A percentile compares a stretch with the other conserved stretches of the same genome.
These are phyloP conservation scores for Cutaneotrichosporon daszewskae DNA, from an alignment of 1,284 basidiomycete genomes.

Conservation along the genomic window DNA sequence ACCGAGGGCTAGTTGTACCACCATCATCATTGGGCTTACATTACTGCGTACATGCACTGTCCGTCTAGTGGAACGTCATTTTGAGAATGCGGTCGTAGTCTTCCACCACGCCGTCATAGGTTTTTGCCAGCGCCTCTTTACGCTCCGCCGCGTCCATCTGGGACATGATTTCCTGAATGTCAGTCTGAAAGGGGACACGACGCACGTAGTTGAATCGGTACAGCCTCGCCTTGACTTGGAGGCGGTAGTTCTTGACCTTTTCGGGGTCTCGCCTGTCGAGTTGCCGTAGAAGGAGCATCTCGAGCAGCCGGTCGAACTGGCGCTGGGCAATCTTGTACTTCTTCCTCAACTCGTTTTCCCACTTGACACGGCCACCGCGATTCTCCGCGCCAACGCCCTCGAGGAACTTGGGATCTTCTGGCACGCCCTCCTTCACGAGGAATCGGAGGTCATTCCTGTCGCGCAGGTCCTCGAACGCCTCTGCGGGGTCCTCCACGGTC, in stretches of 20 bases:
- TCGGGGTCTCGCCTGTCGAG: slow-evolving; percentile 61
- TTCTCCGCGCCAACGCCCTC: slow-evolving; percentile 29
- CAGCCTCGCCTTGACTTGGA: slow-evolving; percentile 84
- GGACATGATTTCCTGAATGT: slow-evolving; percentile 70
- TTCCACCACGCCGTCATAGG: slow-evolving; percentile 77
- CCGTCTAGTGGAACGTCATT: slow-evolving; percentile 40
- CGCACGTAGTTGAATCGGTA: slow-evolving; percentile 91
- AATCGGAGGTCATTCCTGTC: slow-evolving; percentile 85
- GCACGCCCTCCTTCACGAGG: slow-evolving; percentile 50
- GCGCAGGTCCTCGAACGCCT: slow-evolving; percentile 65
- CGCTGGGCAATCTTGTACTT: slow-evolving; percentile 89
- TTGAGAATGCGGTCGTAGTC: slow-evolving; percentile 79
- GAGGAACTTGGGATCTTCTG: slow-evolving; percentile 33
- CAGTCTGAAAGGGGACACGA: background rate
- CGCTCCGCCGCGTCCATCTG: slow-evolving; percentile 81
- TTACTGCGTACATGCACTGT: background rate
- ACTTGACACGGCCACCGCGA: slow-evolving; percentile 46
- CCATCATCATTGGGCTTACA: background rate
- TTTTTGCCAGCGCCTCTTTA: slow-evolving; percentile 84
- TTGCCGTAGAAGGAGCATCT: slow-evolving; percentile 79
- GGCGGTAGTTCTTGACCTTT: slow-evolving; percentile 61
- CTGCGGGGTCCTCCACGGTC: slow-evolving; percentile 94
- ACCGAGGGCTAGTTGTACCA: slow-evolving; percentile 60
- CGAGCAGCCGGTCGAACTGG: slow-evolving; percentile 84
- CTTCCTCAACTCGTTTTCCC: slow-evolving; percentile 72